Base-by-base conservation (phyloP, 2,329 filamentous ascomycete genomes). In the Paecilomyces dactylethromorphus region DNA sequence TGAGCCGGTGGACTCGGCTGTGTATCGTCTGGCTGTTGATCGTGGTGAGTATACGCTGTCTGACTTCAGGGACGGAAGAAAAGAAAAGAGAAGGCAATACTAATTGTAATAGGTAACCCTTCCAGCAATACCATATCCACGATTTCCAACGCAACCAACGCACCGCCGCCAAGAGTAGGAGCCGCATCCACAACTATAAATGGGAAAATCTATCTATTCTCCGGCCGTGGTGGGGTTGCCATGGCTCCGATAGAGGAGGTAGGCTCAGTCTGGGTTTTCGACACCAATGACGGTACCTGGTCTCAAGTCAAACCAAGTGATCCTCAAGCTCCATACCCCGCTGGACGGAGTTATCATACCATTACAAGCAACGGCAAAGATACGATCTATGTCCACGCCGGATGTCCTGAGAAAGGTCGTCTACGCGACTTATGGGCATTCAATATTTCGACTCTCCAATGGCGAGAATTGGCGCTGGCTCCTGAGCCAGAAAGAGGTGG, bases 341-440 rank as follows among this genome's bases (percentile, higher is more conserved):
- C 80, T 6, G 80, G 88, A 1, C 84, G 91, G 60, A 91, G 87
- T 75, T 89, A 89, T 67, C 90, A 94, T 74, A 78, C 82, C 33
- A 78, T 83, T 3, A 78, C 84, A 3, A 84, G 79, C 39, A 79
- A 84, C 52, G 88, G 87, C 3, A 83, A 84, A 58, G 85, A 87
- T 21, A 89, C 84, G 0, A 78, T 96, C 53, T 87, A 90, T 69
- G 71, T 96, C 32, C 91, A 95, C 70, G 90, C 88, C 3, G 91
- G 91, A 3, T 89, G 87, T 66, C 81, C 89, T 0, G 81, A 83
- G 5, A 81, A 76, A 29, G 88, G 85, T 11, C 78, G 85, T 2
- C 78, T 89, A 2, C 78, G 79, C 11, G 91, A 96, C 69, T 74
- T 92, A 5, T 96, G 91, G 91, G 84, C 85, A 0, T 95, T 95